Percentiles rank a stretch among this genome's conserved stretches.
Evolutionary conservation across 2,329 filamentous ascomycete genomes (phyloP).

Genomic region (Fusarium anguioides): DNA sequence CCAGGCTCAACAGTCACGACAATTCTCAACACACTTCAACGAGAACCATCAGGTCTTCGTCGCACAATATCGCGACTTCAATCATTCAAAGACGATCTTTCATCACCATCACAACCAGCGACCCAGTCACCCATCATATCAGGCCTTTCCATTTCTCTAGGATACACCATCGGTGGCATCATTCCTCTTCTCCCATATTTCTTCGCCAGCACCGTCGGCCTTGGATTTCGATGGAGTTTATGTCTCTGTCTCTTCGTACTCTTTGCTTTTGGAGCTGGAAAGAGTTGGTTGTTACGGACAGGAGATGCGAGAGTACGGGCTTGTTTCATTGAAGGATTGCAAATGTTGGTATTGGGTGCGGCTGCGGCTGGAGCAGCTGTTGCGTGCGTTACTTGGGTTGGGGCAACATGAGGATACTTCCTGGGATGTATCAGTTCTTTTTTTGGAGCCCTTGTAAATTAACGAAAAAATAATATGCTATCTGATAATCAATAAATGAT

Average conservation of each 20-base stretch:
- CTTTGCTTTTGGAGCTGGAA: conserved; percentile 67
- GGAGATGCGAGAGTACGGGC: conserved; percentile 10
- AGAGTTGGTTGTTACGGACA: conserved; percentile 56
- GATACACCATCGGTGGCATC: conserved; percentile 71
- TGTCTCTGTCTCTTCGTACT: conserved; percentile 64
- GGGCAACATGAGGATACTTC: not conserved
- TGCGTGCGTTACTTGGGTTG: conserved; percentile 46
- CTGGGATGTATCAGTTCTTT: too few species aligned
- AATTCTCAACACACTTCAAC: conserved; percentile 43
- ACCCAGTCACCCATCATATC: conserved; percentile 56
- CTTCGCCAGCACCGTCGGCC: conserved; percentile 55
- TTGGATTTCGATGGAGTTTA: conserved; percentile 64
- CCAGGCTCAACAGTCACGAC: conserved; percentile 30
- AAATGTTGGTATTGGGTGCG: conserved; percentile 51
- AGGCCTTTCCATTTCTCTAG: conserved; percentile 68
- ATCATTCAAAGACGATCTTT: conserved; percentile 15
- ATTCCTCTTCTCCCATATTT: conserved; percentile 73
- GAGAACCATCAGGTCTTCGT: conserved; percentile 48
- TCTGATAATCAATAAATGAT: too few species aligned
- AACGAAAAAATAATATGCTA: too few species aligned
- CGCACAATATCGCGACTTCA: conserved; percentile 38
- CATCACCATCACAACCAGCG: not conserved
- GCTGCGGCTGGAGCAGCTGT: conserved; percentile 49
- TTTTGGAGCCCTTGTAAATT: too few species aligned
- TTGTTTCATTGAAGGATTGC: conserved; percentile 47